These are phyloP conservation scores for Paramarasmius palmivorus DNA, from an alignment of 1,284 basidiomycete species.

Conservation along the genomic window DNA sequence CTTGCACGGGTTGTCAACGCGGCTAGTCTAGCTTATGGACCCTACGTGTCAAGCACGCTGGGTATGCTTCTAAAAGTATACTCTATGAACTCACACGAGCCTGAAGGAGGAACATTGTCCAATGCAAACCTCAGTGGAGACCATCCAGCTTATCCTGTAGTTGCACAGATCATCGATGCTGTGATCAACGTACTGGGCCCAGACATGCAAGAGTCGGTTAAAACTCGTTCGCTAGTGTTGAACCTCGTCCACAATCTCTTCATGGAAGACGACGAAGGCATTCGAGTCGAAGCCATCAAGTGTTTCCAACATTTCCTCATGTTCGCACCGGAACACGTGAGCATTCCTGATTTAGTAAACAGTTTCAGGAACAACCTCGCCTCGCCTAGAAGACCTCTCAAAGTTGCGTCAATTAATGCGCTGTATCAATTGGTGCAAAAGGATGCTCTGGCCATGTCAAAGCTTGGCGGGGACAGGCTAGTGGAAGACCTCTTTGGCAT, in stretches of 20 bases:
- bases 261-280: constrained; percentile 84
- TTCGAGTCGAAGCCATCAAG: constrained; percentile 92
- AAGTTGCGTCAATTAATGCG: constrained; percentile 92
- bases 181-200: constrained; percentile 94
- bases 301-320: constrained; percentile 97
- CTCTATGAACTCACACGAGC: constrained; percentile 89
- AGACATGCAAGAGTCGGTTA: constrained; percentile 87
- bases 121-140: constrained; percentile 90
- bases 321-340: constrained; percentile 85
- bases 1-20: constrained; percentile 89
- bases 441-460: constrained; percentile 90
- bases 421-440: constrained; percentile 97
- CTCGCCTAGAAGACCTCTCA: constrained; percentile 81
- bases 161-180: constrained; percentile 91
- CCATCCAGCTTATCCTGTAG: constrained; percentile 87
- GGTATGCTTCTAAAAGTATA: constrained; percentile 93
- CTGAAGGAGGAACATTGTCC: constrained; percentile 85
- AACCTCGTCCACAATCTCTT: constrained; percentile 88
- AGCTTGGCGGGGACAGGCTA: constrained; percentile 89
- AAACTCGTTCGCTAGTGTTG: constrained; percentile 81
- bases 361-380: constrained; percentile 78
- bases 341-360: constrained; percentile 76
- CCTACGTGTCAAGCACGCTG: constrained; percentile 86
- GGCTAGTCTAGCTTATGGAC: constrained; percentile 89
- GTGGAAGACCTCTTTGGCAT: constrained; percentile 95